phyloP scores from a whole-genome alignment of 805 yeast genomes.

The Barnettozyma vustinii region DNA sequence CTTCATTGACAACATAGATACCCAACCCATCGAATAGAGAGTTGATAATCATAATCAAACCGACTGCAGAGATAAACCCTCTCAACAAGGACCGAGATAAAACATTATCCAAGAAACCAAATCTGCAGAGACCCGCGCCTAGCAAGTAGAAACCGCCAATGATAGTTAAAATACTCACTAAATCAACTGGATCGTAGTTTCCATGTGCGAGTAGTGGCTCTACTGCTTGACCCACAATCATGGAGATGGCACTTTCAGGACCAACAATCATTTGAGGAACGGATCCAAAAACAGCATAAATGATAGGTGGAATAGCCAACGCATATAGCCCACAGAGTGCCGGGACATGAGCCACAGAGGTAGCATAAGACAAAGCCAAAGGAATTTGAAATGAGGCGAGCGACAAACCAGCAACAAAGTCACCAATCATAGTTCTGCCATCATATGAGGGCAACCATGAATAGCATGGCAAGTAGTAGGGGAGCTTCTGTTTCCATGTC shows the following conservation, averaged over 20 bases:
- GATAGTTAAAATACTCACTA: conserved; percentile 65
- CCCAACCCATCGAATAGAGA: conserved; percentile 73
- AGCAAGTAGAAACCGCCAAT: conserved; percentile 70
- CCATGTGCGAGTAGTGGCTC: conserved; percentile 45
- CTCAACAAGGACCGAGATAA: conserved; percentile 69
- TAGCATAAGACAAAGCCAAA: conserved; percentile 64
- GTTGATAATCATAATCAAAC: conserved; percentile 74
- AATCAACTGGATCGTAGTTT: conserved; percentile 42
- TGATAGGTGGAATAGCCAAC: conserved; percentile 69
- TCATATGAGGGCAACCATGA: conserved; percentile 60
- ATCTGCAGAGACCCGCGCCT: conserved; percentile 71
- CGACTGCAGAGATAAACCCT: conserved; percentile 85
- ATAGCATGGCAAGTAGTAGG: conserved; percentile 63
- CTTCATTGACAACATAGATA: conserved; percentile 40
- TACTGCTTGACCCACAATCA: conserved; percentile 76
- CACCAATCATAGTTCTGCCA: conserved; percentile 40
- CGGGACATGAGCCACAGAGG: conserved; percentile 78
- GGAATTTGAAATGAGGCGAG: conserved; percentile 92
- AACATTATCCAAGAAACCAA: conserved; percentile 81
- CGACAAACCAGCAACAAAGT: conserved; percentile 78
- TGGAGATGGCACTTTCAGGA: conserved; percentile 84
- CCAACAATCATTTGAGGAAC: conserved; percentile 90
- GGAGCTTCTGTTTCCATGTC: conserved; percentile 30
- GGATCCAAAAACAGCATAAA: conserved; percentile 73
- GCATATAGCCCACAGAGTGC: conserved; percentile 76